Conservation (phyloP, 225 moss, liverwort and hornwort genomes). For the Sphagnum contortum region DNA sequence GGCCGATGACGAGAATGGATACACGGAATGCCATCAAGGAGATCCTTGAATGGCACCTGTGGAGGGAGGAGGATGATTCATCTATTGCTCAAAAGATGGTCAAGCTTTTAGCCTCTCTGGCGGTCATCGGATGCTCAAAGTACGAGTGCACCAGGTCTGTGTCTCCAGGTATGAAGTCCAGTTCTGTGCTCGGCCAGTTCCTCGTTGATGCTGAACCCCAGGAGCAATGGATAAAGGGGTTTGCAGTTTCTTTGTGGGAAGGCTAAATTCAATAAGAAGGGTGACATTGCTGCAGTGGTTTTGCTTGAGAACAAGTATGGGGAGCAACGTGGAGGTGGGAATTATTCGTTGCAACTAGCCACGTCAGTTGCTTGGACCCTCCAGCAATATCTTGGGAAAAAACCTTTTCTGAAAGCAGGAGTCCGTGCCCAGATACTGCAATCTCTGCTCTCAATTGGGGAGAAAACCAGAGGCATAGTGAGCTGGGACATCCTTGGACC, state of each 20-base stretch:
- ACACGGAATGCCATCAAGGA: slow-evolving; percentile 34
- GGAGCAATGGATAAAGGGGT: no score
- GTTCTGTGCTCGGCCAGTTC: no score
- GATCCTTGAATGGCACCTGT: slow-evolving; percentile 37
- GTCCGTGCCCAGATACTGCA: slow-evolving; percentile 33
- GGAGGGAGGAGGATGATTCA: slow-evolving; percentile 63
- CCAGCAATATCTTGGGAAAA: slow-evolving; percentile 17
- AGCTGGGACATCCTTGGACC: slow-evolving; percentile 41
- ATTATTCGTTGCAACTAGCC: slow-evolving; percentile 7
- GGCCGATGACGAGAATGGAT: slow-evolving; percentile 16
- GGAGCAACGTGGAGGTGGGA: not conserved
- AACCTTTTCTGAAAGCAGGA: slow-evolving; percentile 16
- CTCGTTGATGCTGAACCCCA: no score
- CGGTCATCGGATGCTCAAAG: slow-evolving; percentile 14
- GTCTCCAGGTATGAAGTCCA: no score
- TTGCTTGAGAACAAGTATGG: no score
- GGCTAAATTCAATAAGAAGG: no score
- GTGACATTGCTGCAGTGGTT: no score
- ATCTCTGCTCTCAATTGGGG: slow-evolving; percentile 35
- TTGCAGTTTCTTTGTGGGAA: no score
- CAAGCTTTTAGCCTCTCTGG: slow-evolving; percentile 49
- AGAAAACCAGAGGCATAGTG: slow-evolving; percentile 25
- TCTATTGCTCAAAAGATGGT: slow-evolving; percentile 46
- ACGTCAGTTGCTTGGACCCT: slow-evolving; percentile 15
- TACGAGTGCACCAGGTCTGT: slow-evolving; percentile 12